Evolutionary conservation across 2,329 filamentous ascomycete genomes (phyloP).

Genomic region (Sporothrix schenckii): DNA sequence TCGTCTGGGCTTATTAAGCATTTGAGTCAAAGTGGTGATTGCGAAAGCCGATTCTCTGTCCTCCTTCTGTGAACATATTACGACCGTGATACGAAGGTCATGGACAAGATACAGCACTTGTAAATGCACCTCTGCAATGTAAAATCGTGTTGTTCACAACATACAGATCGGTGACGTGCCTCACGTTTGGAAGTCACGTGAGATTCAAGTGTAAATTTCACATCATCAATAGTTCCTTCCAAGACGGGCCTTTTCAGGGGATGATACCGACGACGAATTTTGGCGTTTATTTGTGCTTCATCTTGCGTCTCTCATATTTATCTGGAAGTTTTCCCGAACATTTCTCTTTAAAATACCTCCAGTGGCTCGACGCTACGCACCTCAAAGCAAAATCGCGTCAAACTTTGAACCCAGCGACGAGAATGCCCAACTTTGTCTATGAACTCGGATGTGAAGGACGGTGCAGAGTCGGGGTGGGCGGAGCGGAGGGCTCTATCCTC

Average conservation of each 20-base stretch:
- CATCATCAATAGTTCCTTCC: background rate
- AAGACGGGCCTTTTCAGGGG: background rate
- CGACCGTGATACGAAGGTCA: too few relatives aligned
- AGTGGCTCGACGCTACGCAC: too few relatives aligned
- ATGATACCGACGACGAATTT: background rate
- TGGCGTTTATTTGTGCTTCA: background rate
- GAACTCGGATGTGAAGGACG: background rate
- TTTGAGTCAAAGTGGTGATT: background rate
- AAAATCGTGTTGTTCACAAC: too few relatives aligned
- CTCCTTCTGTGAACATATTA: too few relatives aligned
- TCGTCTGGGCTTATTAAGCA: background rate
- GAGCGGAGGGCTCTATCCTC: background rate
- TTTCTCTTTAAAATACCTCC: background rate
- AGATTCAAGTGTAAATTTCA: background rate
- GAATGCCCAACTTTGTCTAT: background rate
- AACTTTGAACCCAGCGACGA: background rate
- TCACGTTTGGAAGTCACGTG: too few relatives aligned
- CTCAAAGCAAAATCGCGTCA: background rate
- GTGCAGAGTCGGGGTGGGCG: background rate
- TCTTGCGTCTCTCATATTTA: background rate
- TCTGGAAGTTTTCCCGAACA: background rate
- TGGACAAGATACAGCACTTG: too few relatives aligned
- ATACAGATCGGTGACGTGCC: too few relatives aligned
- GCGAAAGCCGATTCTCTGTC: too few relatives aligned
- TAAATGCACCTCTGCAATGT: too few relatives aligned